A percentile compares a stretch with the other conserved stretches of the same genome.
Conservation (phyloP, 108 stramenopile genomes). For the Cyclotella baltica region DNA sequence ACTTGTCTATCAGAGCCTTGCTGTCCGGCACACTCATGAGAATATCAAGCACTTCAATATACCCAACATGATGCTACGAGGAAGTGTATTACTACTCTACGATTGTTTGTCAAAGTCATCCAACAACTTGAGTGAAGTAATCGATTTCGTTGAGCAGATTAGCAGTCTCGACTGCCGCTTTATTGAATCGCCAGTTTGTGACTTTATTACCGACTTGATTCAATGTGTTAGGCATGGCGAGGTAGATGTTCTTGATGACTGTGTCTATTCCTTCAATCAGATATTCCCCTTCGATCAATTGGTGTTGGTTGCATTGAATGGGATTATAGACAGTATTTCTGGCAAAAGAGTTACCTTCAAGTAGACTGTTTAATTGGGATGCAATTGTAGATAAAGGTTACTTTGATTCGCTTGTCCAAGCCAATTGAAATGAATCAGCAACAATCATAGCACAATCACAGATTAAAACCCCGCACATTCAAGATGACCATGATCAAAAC, state of each 20-base stretch:
- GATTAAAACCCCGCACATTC: constrained; percentile 10
- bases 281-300: constrained; percentile 32
- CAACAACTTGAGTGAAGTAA: constrained; percentile 18
- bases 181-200: constrained; percentile 35
- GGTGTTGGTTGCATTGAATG: constrained; percentile 29
- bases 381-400: no score
- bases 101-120: constrained; percentile 12
- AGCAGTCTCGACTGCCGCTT: constrained; percentile 35
- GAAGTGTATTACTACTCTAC: constrained; percentile 18
- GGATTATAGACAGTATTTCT: constrained; percentile 6
- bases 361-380: neutral
- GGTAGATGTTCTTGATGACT: constrained; percentile 34
- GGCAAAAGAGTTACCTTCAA: neutral
- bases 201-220: constrained; percentile 33
- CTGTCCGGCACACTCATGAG: constrained; percentile 22
- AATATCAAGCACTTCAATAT: constrained; percentile 36
- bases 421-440: neutral
- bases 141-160: neutral
- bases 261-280: constrained; percentile 26
- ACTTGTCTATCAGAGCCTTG: constrained; percentile 29
- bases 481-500: constrained; percentile 46
- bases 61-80: constrained; percentile 21
- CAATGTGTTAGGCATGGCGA: constrained; percentile 17
- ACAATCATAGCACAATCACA: no score
- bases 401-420: neutral